These are phyloP conservation scores for Prunus mume DNA, from an alignment of 306 rosid species.

Conservation along the genomic window DNA sequence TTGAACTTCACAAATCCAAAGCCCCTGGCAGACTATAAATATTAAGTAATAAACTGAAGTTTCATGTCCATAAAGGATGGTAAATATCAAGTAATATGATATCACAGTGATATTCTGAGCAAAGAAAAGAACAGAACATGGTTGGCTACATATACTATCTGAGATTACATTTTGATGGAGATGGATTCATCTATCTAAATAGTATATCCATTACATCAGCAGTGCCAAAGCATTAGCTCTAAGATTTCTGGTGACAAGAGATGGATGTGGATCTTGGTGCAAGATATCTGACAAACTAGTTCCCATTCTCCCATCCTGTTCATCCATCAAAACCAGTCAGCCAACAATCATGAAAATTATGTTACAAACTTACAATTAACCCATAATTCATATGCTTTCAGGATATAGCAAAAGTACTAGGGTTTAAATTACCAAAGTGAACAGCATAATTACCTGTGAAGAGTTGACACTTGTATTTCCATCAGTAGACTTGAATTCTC, in stretches of 20 bases:
- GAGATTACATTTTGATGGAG: slow-evolving; percentile 1
- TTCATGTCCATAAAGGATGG: too few relatives aligned
- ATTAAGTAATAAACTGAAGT: too few relatives aligned
- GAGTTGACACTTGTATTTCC: not conserved
- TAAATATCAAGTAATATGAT: not conserved
- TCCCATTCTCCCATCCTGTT: slow-evolving; percentile 28
- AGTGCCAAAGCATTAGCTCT: slow-evolving; percentile 16
- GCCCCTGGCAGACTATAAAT: too few relatives aligned
- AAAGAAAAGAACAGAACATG: not conserved
- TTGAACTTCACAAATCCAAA: too few relatives aligned
- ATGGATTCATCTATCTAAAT: slow-evolving; percentile 2
- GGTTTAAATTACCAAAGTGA: too few relatives aligned
- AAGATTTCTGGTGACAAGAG: slow-evolving; percentile 32
- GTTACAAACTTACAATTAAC: not conserved
- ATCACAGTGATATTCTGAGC: not conserved
- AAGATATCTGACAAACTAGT: slow-evolving; percentile 23
- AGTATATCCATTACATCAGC: not conserved
- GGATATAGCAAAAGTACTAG: not conserved
- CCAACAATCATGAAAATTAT: not conserved
- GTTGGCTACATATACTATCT: not conserved
- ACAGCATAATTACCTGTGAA: slow-evolving; percentile 9
- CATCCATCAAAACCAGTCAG: not conserved
- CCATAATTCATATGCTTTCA: not conserved
- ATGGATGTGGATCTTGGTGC: slow-evolving; percentile 9
- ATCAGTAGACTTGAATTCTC: slow-evolving; percentile 2